Evolutionary conservation across 2,329 filamentous ascomycete genomes (phyloP).

Genomic region (Tolypocladium cylindrosporum): DNA sequence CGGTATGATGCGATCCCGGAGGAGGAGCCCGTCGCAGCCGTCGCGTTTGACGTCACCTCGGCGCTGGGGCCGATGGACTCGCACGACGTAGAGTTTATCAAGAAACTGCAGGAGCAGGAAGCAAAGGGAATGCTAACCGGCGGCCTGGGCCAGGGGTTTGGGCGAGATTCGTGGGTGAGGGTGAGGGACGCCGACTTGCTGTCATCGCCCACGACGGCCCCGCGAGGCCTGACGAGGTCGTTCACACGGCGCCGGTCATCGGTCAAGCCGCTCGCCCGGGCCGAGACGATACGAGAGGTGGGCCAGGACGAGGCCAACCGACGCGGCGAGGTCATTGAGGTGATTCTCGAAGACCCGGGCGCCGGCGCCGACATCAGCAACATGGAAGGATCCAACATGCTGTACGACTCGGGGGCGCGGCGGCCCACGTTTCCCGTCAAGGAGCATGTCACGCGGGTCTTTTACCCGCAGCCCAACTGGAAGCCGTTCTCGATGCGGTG

Average conservation of each 20-base stretch:
- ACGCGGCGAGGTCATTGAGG: slow-evolving; percentile 48
- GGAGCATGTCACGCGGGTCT: slow-evolving; percentile 33
- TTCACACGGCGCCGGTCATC: slow-evolving; percentile 26
- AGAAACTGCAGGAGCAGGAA: slow-evolving; percentile 39
- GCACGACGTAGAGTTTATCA: slow-evolving; percentile 35
- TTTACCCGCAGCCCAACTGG: slow-evolving; percentile 57
- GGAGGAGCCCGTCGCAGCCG: slow-evolving; percentile 16
- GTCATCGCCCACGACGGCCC: slow-evolving; percentile 20
- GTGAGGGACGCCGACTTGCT: slow-evolving; percentile 43
- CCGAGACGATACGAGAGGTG: slow-evolving; percentile 35
- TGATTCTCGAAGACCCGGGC: slow-evolving; percentile 34
- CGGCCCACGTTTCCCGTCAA: slow-evolving; percentile 27
- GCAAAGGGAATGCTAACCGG: slow-evolving; percentile 45
- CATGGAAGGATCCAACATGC: slow-evolving; percentile 32
- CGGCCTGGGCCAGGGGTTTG: slow-evolving; percentile 46
- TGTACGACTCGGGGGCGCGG: slow-evolving; percentile 19
- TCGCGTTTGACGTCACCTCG: slow-evolving; percentile 35
- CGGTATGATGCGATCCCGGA: slow-evolving; percentile 20
- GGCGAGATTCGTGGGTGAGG: slow-evolving; percentile 34
- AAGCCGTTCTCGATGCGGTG: slow-evolving; percentile 56
- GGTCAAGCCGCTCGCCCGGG: slow-evolving; percentile 14
- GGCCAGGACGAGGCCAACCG: slow-evolving; percentile 51
- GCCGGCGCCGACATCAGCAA: slow-evolving; percentile 41
- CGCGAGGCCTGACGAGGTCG: slow-evolving; percentile 27
- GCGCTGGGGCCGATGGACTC: slow-evolving; percentile 33